phyloP scores from a whole-genome alignment of 495 filamentous ascomycete genomes.

The Zalerion maritima region DNA sequence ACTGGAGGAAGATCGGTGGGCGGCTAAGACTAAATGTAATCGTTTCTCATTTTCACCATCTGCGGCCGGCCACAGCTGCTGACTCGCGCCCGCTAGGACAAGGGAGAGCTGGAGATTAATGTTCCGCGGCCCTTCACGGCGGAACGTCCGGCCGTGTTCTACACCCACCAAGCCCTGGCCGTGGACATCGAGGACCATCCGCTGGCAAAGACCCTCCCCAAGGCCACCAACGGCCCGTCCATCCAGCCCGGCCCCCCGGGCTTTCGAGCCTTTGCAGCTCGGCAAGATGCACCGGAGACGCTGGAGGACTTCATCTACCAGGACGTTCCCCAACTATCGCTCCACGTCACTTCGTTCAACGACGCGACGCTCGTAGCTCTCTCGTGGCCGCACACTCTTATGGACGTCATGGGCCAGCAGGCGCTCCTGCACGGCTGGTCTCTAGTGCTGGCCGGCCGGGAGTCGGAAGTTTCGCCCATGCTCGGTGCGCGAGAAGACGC shows the following conservation, averaged over 20 bases:
- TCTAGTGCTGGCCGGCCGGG: constrained; percentile 21
- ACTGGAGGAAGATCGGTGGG: constrained; percentile 32
- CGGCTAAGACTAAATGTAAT: constrained; percentile 26
- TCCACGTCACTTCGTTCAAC: constrained; percentile 33
- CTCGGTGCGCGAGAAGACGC: constrained; percentile 17
- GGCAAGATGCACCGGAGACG: constrained; percentile 8
- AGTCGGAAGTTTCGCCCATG: constrained; percentile 23
- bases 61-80: constrained; percentile 2
- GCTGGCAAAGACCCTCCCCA: constrained; percentile 15
- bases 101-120: constrained; percentile 29
- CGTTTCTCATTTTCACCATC: no score
- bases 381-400: constrained; percentile 31
- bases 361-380: constrained; percentile 34
- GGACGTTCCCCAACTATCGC: constrained; percentile 27
- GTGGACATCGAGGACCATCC: constrained; percentile 20
- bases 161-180: constrained; percentile 17
- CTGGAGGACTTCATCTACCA: constrained; percentile 26
- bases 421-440: constrained; percentile 24
- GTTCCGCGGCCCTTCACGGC: constrained; percentile 24
- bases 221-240: constrained; percentile 13
- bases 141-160: constrained; percentile 22
- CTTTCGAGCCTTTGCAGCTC: constrained; percentile 11
- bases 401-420: constrained; percentile 29
- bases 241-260: constrained; percentile 18
- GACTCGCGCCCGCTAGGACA: constrained; percentile 8